Conservation (phyloP, 139 green algal species). For the Eudorina sp. region DNA sequence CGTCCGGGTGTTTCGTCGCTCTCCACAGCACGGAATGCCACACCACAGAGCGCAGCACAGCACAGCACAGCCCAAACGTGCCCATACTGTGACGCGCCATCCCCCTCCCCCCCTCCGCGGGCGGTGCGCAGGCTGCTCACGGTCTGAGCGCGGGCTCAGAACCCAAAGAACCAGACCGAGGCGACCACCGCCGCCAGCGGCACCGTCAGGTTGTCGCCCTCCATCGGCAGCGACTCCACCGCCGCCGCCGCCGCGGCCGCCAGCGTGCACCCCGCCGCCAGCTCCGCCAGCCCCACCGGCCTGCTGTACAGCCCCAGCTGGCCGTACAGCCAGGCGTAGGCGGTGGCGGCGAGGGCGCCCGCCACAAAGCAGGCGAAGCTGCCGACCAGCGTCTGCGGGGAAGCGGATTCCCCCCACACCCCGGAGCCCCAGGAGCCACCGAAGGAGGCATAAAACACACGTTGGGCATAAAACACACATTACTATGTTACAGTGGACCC, state of each 20-base stretch:
- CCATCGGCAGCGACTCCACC: slow-evolving; percentile 46
- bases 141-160: too few species aligned
- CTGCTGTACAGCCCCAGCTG: not conserved
- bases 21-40: too few species aligned
- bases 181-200: slow-evolving; percentile 17
- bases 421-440: not conserved
- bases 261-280: not conserved
- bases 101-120: too few species aligned
- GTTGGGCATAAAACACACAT: not conserved
- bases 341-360: not conserved
- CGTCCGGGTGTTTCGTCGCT: too few species aligned
- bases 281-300: not conserved
- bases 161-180: slow-evolving; percentile 8
- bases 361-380: slow-evolving; percentile 8
- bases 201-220: slow-evolving; percentile 33
- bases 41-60: too few species aligned
- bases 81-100: too few species aligned
- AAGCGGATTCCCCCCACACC: not conserved
- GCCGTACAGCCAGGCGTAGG: slow-evolving; percentile 11
- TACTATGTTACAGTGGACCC: too few species aligned
- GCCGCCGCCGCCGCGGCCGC: not conserved
- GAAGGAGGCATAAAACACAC: not conserved
- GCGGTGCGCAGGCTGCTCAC: too few species aligned
- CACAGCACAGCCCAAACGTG: too few species aligned
- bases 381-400: slow-evolving; percentile 31